Evolutionary conservation across 768 basidiomycete species (phyloP).

Genomic region (Lenzites betulinus): DNA sequence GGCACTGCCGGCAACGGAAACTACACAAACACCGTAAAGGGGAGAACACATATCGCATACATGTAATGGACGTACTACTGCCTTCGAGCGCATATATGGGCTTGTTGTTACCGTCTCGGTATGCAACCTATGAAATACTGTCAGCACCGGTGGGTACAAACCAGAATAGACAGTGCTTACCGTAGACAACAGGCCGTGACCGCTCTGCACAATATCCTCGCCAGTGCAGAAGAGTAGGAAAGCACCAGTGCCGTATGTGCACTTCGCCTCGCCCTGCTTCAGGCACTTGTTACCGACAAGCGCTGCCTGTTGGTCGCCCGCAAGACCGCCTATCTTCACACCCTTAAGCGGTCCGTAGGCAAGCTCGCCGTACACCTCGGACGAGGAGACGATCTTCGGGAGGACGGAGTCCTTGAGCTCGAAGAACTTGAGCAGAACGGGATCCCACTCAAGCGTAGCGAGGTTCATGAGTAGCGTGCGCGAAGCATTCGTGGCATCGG

Average conservation of each 20-base stretch:
- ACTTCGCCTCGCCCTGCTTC: constrained; percentile 90
- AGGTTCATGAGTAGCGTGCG: constrained; percentile 92
- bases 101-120: constrained; percentile 77
- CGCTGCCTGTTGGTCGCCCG: constrained; percentile 99
- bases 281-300: constrained; percentile 96
- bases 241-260: constrained; percentile 97
- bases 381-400: constrained; percentile 86
- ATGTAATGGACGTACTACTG: constrained; percentile 59
- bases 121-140: constrained; percentile 64
- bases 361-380: constrained; percentile 88
- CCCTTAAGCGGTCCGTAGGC: constrained; percentile 66
- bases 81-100: constrained; percentile 96
- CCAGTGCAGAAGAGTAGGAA: constrained; percentile 97
- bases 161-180: constrained; percentile 40
- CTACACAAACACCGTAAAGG: constrained; percentile 37
- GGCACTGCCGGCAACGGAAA: constrained; percentile 93
- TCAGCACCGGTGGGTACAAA: not conserved
- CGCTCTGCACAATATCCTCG: constrained; percentile 78
- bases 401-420: constrained; percentile 74
- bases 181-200: constrained; percentile 87
- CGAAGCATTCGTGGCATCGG: constrained; percentile 95
- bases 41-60: not conserved
- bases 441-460: constrained; percentile 80
- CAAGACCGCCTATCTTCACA: constrained; percentile 85
- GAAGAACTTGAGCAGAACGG: constrained; percentile 84